These are phyloP conservation scores for Sporothrix luriei DNA, from an alignment of 2,329 filamentous ascomycete genomes.

Conservation along the genomic window DNA sequence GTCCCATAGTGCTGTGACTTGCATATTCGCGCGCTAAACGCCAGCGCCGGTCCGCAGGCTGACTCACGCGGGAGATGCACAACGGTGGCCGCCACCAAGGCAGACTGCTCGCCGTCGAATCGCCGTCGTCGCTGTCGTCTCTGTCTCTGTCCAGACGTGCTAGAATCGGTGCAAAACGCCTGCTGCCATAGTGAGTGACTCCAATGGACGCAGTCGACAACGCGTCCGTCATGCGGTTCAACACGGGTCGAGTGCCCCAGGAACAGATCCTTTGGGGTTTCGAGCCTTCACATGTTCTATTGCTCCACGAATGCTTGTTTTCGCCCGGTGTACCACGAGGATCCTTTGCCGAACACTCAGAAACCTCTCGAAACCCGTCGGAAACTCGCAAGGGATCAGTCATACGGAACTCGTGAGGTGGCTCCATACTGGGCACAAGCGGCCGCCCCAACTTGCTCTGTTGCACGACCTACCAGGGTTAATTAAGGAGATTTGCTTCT, in stretches of 20 bases:
- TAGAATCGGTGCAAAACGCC: not conserved
- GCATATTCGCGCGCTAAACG: not conserved
- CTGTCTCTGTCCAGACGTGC: too few species aligned
- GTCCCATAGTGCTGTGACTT: not conserved
- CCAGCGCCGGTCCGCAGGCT: not conserved
- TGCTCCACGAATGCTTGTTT: too few species aligned
- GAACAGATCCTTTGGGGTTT: not conserved
- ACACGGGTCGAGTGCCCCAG: not conserved
- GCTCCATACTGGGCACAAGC: not conserved
- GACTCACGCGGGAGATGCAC: slow-evolving; percentile 6
- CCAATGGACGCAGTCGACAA: not conserved
- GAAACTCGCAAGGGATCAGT: slow-evolving; percentile 8
- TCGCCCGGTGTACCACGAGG: too few species aligned
- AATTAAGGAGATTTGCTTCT: slow-evolving; percentile 11
- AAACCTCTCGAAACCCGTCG: not conserved
- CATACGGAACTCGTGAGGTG: not conserved
- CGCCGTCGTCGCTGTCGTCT: not conserved
- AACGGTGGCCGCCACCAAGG: not conserved
- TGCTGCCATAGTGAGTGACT: not conserved
- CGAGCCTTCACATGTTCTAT: too few species aligned
- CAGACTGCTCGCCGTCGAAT: not conserved
- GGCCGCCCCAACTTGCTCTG: not conserved
- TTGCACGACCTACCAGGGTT: not conserved
- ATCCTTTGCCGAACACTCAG: too few species aligned
- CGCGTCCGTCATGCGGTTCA: not conserved